Evolutionary conservation across 805 yeast genomes (phyloP), one percentile per base, ranked within the genome.

Genomic region (Wickerhamiella cacticola): DNA sequence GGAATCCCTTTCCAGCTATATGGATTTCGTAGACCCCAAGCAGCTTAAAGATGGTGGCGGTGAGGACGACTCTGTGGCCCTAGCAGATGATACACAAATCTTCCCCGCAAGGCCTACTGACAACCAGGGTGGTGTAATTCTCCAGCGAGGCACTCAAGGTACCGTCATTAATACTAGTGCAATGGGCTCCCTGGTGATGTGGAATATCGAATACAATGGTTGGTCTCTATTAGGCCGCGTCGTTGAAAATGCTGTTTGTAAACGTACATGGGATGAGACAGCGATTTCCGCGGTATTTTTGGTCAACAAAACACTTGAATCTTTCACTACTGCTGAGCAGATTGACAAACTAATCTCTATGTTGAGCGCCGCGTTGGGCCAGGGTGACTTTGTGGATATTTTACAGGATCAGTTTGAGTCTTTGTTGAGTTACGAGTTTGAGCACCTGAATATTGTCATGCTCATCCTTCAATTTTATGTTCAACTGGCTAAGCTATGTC

Each of bases 141-240:
- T 78, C 19, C 73, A 75, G 2, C 59, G 66, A 51, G 79, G 79
- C 2, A 82, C 95, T 0, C 74, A 69, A 48, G 96, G 89, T 2
- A 28, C 28, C 7, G 34, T 47, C 5, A 16, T 47, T n/a, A 47
- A 41, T 22, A 80, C 81, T 54, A 63, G 84, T 2, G 63, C 88
- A 8, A 51, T 52, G 12, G 49, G 46, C 9, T 69, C 75, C 3
- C 55, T 66, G 8, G 82, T 82, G 2, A 72, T 85, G 19, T 87
- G 92, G 65, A 65, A 80, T 23, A 76, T 81, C 59, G 71, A 72
- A 3, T 86, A 79, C 60, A 83, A 79, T 58, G 96, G 96, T 1
- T 87, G 96, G 95, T 74, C 94, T 0, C 64, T 82, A 23, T 56
- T 89, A 15, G 96, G 96, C 1, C 72, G 94, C 56, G 66, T 83